phyloP scores from a whole-genome alignment of 1,284 basidiomycete genomes.

The Somion occarium region DNA sequence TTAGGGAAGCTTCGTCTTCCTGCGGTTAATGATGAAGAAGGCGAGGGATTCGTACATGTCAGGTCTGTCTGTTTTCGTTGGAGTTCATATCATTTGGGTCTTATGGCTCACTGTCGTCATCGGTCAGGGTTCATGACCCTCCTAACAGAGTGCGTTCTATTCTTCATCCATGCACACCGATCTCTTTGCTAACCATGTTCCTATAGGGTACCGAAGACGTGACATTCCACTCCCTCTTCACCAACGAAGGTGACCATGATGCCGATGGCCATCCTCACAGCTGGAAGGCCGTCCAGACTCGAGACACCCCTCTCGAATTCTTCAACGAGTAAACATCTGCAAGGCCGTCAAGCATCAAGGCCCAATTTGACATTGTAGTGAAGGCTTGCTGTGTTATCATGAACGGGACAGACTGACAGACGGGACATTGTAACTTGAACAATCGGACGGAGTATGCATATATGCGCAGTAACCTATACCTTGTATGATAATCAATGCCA shows the following conservation, averaged over 20 bases:
- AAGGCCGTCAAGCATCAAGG: background rate
- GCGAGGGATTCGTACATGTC: slow-evolving; percentile 66
- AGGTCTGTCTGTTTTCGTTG: slow-evolving; percentile 40
- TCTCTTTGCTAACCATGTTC: background rate
- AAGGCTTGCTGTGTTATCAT: too few relatives aligned
- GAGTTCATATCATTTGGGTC: slow-evolving; percentile 1
- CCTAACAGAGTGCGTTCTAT: slow-evolving; percentile 52
- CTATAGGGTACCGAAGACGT: slow-evolving; percentile 60
- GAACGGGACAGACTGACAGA: too few relatives aligned
- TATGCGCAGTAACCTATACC: too few relatives aligned
- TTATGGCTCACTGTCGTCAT: slow-evolving; percentile 8
- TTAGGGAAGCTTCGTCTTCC: slow-evolving; percentile 74
- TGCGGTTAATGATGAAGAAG: slow-evolving; percentile 54
- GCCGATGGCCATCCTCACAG: slow-evolving; percentile 47
- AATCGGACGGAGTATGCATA: too few relatives aligned
- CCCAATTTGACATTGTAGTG: too few relatives aligned
- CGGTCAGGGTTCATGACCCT: slow-evolving; percentile 61
- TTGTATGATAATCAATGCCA: too few relatives aligned
- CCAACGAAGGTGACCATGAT: slow-evolving; percentile 54
- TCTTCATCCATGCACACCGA: background rate
- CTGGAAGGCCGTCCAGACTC: slow-evolving; percentile 61
- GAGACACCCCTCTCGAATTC: slow-evolving; percentile 57
- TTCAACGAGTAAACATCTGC: slow-evolving; percentile 55
- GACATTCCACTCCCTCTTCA: slow-evolving; percentile 51
- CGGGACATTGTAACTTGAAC: too few relatives aligned